Conservation (phyloP, 2,329 filamentous ascomycete genomes). For the Pseudogymnoascus sp. region DNA sequence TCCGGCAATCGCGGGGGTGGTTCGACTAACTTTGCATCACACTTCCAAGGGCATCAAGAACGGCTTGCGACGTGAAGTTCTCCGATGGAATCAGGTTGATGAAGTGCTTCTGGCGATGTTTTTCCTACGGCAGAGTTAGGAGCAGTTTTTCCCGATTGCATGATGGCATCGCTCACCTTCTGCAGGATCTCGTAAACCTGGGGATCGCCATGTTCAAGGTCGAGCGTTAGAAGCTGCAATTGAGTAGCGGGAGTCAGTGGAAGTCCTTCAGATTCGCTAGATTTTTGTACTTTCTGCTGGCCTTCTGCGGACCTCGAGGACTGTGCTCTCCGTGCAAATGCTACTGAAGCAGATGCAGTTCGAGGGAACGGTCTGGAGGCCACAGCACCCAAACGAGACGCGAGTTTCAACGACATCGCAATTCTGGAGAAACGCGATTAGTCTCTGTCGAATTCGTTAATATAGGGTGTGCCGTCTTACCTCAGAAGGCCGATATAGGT, state of each 20-base stretch:
- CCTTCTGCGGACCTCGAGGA: conserved; percentile 34
- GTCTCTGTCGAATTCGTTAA: conserved; percentile 3
- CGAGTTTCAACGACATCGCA: conserved; percentile 8
- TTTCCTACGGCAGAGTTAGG: conserved; percentile 54
- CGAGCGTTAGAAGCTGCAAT: conserved; percentile 63
- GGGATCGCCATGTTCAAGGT: conserved; percentile 78
- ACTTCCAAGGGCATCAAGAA: conserved; percentile 83
- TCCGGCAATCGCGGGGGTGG: conserved; percentile 10
- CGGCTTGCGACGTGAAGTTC: conserved; percentile 90
- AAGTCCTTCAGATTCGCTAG: conserved; percentile 11
- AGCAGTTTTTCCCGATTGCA: neutral
- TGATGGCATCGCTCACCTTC: conserved; percentile 49
- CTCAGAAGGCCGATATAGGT: conserved; percentile 8
- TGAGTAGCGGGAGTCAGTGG: conserved; percentile 13
- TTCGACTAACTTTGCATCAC: conserved; percentile 75
- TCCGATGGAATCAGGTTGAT: conserved; percentile 95
- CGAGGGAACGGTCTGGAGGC: conserved; percentile 5
- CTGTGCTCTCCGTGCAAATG: conserved; percentile 4
- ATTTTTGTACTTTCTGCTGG: conserved; percentile 46
- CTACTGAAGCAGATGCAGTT: conserved; percentile 6
- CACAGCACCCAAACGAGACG: conserved; percentile 7
- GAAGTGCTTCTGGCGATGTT: conserved; percentile 92
- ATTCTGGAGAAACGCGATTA: conserved; percentile 2
- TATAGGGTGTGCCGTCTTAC: conserved; percentile 8
- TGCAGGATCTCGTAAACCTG: conserved; percentile 82